These are phyloP conservation scores for Oxyria digyna DNA, from an alignment of 148 eudicot genomes.

Conservation along the genomic window DNA sequence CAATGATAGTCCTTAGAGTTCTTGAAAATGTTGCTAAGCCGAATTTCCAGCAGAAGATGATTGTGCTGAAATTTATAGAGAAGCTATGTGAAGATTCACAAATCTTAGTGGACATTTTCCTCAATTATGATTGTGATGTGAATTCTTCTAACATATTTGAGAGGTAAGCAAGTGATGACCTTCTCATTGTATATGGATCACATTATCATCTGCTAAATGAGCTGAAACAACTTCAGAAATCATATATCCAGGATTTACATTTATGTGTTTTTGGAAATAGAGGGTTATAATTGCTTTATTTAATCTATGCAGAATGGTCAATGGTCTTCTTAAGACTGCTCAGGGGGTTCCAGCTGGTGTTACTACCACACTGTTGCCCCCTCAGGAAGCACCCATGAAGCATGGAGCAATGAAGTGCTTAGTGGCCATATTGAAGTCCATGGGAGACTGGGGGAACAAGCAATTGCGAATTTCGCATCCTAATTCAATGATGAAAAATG, in stretches of 20 bases:
- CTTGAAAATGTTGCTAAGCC: slow-evolving; percentile 97
- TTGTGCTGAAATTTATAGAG: slow-evolving; percentile 84
- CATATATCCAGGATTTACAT: not conserved
- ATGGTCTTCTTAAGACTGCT: slow-evolving; percentile 99
- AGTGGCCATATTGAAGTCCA: slow-evolving; percentile 71
- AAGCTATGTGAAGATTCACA: slow-evolving; percentile 89
- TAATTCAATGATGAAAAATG: slow-evolving; percentile 42
- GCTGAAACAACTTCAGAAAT: not conserved
- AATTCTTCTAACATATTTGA: slow-evolving; percentile 97
- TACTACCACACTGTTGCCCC: slow-evolving; percentile 72
- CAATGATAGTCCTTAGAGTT: slow-evolving; percentile 97
- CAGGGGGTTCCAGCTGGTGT: slow-evolving; percentile 97
- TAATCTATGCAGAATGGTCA: slow-evolving; percentile 67
- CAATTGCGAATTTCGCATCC: slow-evolving; percentile 86
- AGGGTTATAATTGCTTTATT: not conserved
- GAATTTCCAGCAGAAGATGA: slow-evolving; percentile 99
- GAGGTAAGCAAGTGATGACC: slow-evolving; percentile 40
- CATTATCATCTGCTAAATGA: not conserved
- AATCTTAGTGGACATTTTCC: slow-evolving; percentile 94
- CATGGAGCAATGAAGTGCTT: slow-evolving; percentile 95
- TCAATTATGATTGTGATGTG: slow-evolving; percentile 98
- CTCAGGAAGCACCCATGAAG: slow-evolving; percentile 78
- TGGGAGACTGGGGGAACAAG: slow-evolving; percentile 98
- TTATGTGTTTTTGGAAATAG: not conserved
- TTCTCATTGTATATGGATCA: not conserved